Percentiles rank a stretch among this genome's conserved stretches.
phyloP scores from a whole-genome alignment of 169 alveolate species.

The Eimeria acervulina region DNA sequence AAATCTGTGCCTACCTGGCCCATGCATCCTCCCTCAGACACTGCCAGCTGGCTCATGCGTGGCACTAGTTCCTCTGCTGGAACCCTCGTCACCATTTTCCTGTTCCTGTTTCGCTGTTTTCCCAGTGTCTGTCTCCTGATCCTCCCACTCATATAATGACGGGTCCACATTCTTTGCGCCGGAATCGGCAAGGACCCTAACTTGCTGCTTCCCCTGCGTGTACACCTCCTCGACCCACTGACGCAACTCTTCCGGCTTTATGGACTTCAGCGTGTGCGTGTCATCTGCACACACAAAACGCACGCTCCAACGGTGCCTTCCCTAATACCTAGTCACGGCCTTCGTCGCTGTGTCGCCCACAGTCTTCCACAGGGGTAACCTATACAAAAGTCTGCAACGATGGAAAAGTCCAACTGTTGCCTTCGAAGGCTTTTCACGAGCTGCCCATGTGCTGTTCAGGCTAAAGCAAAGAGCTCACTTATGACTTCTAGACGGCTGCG shows the following conservation, averaged over 20 bases:
- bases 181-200: conserved; percentile 61
- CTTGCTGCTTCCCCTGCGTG: conserved; percentile 79
- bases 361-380: neutral
- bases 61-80: conserved; percentile 64
- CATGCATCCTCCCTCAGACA: conserved; percentile 20
- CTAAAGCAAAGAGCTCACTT: conserved; percentile 9
- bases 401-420: neutral
- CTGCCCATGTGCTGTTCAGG: too few relatives aligned
- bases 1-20: neutral
- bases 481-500: conserved; percentile 85
- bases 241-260: conserved; percentile 81
- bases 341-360: neutral
- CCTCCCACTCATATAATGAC: conserved; percentile 73
- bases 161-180: conserved; percentile 83
- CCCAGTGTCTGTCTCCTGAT: conserved; percentile 40
- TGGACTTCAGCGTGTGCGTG: conserved; percentile 72
- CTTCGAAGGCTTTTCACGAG: neutral
- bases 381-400: neutral
- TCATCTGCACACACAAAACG: conserved; percentile 77
- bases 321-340: neutral
- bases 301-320: neutral
- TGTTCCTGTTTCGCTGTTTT: conserved; percentile 17
- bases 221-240: conserved; percentile 84
- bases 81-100: conserved; percentile 20
- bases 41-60: conserved; percentile 64